Evolutionary conservation across 2,329 filamentous ascomycete genomes (phyloP), one percentile per base, ranked within the genome.

Genomic region (Cryphonectria radicalis): DNA sequence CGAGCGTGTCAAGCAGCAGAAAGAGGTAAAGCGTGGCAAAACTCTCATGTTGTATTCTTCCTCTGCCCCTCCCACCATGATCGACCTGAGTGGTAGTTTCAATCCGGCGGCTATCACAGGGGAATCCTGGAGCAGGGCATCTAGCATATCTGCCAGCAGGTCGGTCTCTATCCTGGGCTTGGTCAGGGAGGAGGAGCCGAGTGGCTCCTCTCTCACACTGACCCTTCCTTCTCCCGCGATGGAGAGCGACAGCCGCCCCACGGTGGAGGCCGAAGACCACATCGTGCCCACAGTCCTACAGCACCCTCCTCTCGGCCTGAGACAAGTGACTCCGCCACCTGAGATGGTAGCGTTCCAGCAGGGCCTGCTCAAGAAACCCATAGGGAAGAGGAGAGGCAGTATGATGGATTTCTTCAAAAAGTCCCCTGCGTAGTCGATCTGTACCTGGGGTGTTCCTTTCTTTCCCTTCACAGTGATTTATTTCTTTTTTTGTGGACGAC

Each of bases 1-100:
- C 63, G 80, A 82, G 66, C 84, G 85, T 64, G 83, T 89, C 74
- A 85, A 85, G 78, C 84, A 88, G 78, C 82, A 88, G 77, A 87
- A 87, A 74, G 86, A 90, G 85, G 89, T 90, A 80, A 86, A 87
- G 82, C 57, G 63, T 74, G 72, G 73, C 67, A 74, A 70, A 70
- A 60, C 66, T 62, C 32, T 42, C 70, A 72, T 68, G 65, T 66
- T 32, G 46, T 40, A n/a, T 37, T 37, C 40, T 53, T 17, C 40
- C 59, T 53, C 69, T 65, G n/a, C 50, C 50, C 42, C 70, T 19
- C 7, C 43, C 28, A 63, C 32, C 10, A 11, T 55, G 13, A 11
- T 62, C 14, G 40, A 35, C 22, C 28, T n/a, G 10, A 17, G 10
- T 3, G 35, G n/a, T 4, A 68, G 42, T 13, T 46, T 59, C 25